These are phyloP conservation scores for Amanita fuliginea DNA, from an alignment of 768 basidiomycete genomes.

Conservation along the genomic window DNA sequence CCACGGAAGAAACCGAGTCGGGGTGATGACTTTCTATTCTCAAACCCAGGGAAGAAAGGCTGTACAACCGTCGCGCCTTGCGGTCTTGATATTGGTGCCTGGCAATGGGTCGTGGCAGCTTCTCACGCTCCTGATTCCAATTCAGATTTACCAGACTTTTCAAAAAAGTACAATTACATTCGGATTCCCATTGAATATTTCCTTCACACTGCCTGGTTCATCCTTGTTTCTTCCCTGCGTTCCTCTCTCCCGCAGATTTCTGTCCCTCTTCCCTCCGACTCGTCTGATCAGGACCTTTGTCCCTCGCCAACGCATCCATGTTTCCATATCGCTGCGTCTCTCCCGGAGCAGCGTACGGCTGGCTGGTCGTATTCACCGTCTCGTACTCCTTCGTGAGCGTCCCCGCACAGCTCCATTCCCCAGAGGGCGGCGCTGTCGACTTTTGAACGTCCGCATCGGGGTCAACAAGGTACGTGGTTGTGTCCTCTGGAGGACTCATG, in stretches of 20 bases:
- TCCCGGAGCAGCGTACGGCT: slow-evolving; percentile 20
- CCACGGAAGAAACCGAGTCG: too few species aligned
- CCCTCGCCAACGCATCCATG: slow-evolving; percentile 12
- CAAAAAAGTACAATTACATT: too few species aligned
- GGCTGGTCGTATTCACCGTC: slow-evolving; percentile 17
- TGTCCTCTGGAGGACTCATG: slow-evolving; percentile 26
- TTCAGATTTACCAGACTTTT: too few species aligned
- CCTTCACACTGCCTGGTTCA: too few species aligned
- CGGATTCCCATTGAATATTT: too few species aligned
- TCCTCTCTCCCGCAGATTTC: background rate
- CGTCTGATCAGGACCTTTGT: slow-evolving; percentile 21
- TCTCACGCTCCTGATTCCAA: too few species aligned
- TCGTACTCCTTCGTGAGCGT: slow-evolving; percentile 25
- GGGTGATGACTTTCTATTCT: too few species aligned
- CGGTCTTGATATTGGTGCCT: too few species aligned
- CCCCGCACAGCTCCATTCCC: slow-evolving; percentile 31
- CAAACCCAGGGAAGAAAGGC: too few species aligned
- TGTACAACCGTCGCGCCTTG: too few species aligned
- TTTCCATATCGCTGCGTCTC: slow-evolving; percentile 13
- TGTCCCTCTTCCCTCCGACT: slow-evolving; percentile 4
- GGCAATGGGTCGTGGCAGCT: too few species aligned
- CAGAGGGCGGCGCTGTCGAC: slow-evolving; percentile 39
- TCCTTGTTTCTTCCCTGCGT: background rate
- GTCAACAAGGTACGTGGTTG: slow-evolving; percentile 36
- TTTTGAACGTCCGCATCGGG: slow-evolving; percentile 32